Base-by-base conservation (phyloP, 257 asterid genomes). In the Craterostigma plantagineum region DNA sequence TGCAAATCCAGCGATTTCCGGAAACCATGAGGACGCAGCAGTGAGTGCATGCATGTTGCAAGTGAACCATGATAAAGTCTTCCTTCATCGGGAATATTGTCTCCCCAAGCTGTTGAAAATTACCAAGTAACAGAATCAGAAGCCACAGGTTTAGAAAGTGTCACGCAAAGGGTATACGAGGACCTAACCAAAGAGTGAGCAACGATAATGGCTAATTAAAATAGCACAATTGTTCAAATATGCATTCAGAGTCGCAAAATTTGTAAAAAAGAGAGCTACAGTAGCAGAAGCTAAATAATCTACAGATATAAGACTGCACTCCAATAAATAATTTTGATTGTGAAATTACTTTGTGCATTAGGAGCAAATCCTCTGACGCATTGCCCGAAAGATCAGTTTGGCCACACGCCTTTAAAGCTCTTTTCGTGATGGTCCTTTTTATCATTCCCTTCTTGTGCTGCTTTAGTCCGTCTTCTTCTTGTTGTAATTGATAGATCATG, bases 31-130 rank as follows among this genome's bases (percentile, higher is more conserved):
- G 58, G 50, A 68, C 51, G 64, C 98, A 79, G 69, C 98, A 87
- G 56, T 82, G 95, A 13, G 71, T 57, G 72, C 98, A 87, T 15
- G 95, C 73, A 50, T 52, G 77, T 56, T 87, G 95, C 46, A 87
- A 72, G 73, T 87, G 95, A 59, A 87, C 95, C 98, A 87, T 87
- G 66, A 87, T 87, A 59, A 87, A 87, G 63, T 87, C 98, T 69
- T 87, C 98, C 74, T 87, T 87, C 98, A 87, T 87, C 7, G 93
- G 93, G 54, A 61, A 68, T 48, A 87, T 87, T 49, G 95, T 79
- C 65, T 82, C 98, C 18, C 98, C 98, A 51, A 87, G 98, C 98
- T 87, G 66, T 35, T 12, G 51, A 56, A 42, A 49, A 39, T 2
- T 6, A 23, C 30, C 30, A 23, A 23, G 30, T 23, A 23, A 23